Evolutionary conservation across 2,329 filamentous ascomycete species (phyloP).

Genomic region (Alternaria gansuensis): DNA sequence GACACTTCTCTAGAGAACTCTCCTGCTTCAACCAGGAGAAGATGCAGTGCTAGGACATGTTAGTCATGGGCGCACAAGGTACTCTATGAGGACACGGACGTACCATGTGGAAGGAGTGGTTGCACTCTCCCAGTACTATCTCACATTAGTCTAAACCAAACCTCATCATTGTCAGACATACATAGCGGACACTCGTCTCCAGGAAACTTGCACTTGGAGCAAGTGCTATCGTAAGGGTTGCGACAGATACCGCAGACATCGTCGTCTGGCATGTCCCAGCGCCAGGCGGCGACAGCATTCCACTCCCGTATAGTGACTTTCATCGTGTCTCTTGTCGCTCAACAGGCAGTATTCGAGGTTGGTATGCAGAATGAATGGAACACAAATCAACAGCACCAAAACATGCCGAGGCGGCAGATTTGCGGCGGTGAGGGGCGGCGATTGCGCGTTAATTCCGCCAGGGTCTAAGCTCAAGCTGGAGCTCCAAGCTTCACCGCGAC

Average conservation of each 20-base stretch:
- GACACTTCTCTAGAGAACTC: conserved; percentile 89
- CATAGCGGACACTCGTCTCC: conserved; percentile 93
- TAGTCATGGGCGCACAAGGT: conserved; percentile 12
- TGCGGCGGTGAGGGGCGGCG: conserved; percentile 29
- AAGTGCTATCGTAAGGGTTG: conserved; percentile 96
- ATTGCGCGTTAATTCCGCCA: conserved; percentile 16
- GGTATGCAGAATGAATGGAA: conserved; percentile 22
- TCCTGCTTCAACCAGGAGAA: conserved; percentile 96
- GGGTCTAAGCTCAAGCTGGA: conserved; percentile 26
- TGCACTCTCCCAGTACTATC: conserved; percentile 92
- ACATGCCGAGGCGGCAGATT: conserved; percentile 27
- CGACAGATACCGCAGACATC: conserved; percentile 99
- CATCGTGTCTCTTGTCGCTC: conserved; percentile 63
- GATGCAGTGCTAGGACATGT: conserved; percentile 79
- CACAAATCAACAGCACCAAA: conserved; percentile 29
- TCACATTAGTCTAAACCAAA: conserved; percentile 15
- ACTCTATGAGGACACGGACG: background rate
- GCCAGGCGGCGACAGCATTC: conserved; percentile 95
- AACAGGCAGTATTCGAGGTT: conserved; percentile 10
- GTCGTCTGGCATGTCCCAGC: conserved; percentile 96
- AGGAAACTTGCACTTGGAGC: conserved; percentile 96
- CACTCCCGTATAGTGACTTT: conserved; percentile 94
- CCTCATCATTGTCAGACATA: conserved; percentile 59
- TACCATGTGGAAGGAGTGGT: conserved; percentile 98
- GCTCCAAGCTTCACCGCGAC: conserved; percentile 3